phyloP scores from a whole-genome alignment of 1,139 yeast genomes.

The Suhomyces yuchorum region DNA sequence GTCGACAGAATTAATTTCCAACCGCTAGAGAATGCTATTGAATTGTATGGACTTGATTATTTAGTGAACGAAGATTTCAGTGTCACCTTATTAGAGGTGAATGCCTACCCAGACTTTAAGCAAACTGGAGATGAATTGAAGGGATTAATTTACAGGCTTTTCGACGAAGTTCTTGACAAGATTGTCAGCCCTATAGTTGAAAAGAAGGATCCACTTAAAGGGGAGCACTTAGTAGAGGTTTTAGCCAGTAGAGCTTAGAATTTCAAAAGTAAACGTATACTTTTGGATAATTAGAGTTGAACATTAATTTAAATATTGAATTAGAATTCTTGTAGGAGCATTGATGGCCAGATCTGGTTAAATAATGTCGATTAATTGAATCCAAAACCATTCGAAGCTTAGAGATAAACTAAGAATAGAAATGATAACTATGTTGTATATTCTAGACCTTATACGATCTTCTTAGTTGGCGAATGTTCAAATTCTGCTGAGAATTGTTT shows the following conservation, averaged over 20 bases:
- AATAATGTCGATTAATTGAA: too few relatives aligned
- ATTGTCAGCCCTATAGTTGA: conserved; percentile 18
- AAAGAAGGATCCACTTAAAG: neutral
- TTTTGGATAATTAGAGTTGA: neutral
- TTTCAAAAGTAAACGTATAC: neutral
- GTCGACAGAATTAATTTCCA: conserved; percentile 88
- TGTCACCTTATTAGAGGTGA: conserved; percentile 76
- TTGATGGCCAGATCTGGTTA: too few relatives aligned
- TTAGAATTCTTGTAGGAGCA: neutral
- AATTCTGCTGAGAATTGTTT: too few relatives aligned
- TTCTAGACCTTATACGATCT: too few relatives aligned
- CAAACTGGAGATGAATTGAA: conserved; percentile 86
- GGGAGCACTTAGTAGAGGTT: conserved; percentile 14
- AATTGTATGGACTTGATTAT: conserved; percentile 86
- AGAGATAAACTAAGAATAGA: too few relatives aligned
- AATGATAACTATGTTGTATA: too few relatives aligned
- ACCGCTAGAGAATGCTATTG: conserved; percentile 80
- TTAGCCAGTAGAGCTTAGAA: conserved; percentile 3
- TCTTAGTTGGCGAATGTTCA: too few relatives aligned
- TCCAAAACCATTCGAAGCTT: too few relatives aligned
- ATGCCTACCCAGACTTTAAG: conserved; percentile 94
- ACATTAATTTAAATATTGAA: neutral
- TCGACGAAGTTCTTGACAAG: conserved; percentile 46
- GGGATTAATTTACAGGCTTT: conserved; percentile 59
- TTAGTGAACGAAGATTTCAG: conserved; percentile 58